Conservation (phyloP, 495 filamentous ascomycete species). For the Daldinia childiae region DNA sequence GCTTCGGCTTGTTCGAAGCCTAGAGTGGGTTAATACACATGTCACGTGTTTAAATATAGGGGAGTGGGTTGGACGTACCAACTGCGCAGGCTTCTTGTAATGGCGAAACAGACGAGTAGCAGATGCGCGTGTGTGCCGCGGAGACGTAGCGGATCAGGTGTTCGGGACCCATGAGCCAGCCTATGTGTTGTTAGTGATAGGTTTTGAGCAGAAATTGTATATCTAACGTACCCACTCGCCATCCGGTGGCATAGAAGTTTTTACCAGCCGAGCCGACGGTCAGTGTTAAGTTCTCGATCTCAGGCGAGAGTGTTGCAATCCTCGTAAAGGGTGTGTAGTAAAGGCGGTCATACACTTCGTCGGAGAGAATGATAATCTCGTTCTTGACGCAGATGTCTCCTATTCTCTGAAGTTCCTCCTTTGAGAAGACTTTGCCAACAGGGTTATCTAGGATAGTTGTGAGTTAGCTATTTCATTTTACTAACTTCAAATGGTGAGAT, state of each 20-base stretch:
- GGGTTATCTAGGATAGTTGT: conserved; percentile 75
- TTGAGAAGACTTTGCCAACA: conserved; percentile 92
- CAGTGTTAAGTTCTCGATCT: conserved; percentile 85
- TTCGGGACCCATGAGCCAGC: conserved; percentile 88
- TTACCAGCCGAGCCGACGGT: conserved; percentile 97
- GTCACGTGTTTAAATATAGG: neutral
- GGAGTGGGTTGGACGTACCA: conserved; percentile 49
- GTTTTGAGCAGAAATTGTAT: neutral
- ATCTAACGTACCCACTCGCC: conserved; percentile 75
- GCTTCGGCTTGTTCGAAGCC: conserved; percentile 88
- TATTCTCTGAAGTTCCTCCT: conserved; percentile 82
- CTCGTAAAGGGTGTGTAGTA: conserved; percentile 95
- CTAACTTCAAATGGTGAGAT: neutral
- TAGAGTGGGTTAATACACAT: conserved; percentile 23
- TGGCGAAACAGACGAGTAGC: conserved; percentile 91
- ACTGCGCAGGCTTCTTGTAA: conserved; percentile 97
- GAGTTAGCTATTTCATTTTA: conserved; percentile 17
- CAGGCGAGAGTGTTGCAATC: conserved; percentile 86
- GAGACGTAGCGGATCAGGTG: conserved; percentile 91
- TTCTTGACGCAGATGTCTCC: conserved; percentile 91
- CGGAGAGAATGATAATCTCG: conserved; percentile 93
- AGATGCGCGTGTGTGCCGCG: conserved; percentile 94
- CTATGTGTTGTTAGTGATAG: conserved; percentile 32
- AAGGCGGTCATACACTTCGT: conserved; percentile 95
- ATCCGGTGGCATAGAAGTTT: conserved; percentile 97